Evolutionary conservation across 1,284 basidiomycete species (phyloP).

Genomic region (Irpex sp.): DNA sequence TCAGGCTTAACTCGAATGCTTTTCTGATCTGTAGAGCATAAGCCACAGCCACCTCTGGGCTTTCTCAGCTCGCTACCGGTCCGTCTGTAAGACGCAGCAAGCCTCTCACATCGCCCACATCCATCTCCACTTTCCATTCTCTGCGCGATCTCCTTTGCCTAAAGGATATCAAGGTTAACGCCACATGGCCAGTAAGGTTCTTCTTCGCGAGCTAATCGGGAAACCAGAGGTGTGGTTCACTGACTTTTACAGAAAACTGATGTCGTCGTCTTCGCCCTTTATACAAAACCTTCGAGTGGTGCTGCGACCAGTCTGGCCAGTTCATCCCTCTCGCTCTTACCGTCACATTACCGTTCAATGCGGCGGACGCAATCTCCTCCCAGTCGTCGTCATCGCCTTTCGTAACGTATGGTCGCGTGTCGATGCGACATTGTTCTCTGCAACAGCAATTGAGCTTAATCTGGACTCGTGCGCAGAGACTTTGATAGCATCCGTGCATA

Average conservation of each 20-base stretch:
- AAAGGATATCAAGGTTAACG: neutral
- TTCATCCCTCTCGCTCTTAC: too few relatives aligned
- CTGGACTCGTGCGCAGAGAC: too few relatives aligned
- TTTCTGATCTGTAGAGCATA: neutral
- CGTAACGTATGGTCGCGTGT: too few relatives aligned
- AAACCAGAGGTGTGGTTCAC: neutral
- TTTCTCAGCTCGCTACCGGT: neutral
- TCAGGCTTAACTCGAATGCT: neutral
- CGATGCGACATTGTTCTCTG: too few relatives aligned
- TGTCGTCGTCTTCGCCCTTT: neutral
- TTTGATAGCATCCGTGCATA: too few relatives aligned
- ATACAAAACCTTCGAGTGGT: neutral
- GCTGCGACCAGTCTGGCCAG: too few relatives aligned
- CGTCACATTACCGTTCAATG: too few relatives aligned
- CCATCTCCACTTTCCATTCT: neutral
- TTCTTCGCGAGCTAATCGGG: neutral
- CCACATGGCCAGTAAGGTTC: neutral
- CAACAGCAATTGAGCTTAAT: too few relatives aligned
- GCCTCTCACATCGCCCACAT: neutral
- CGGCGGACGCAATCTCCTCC: too few relatives aligned
- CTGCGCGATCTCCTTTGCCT: neutral
- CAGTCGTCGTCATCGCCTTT: too few relatives aligned
- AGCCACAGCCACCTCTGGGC: neutral
- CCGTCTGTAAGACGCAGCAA: neutral
- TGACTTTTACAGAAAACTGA: neutral